phyloP scores from a whole-genome alignment of 352 stramenopile genomes.

The Globisporangium okanoganense region DNA sequence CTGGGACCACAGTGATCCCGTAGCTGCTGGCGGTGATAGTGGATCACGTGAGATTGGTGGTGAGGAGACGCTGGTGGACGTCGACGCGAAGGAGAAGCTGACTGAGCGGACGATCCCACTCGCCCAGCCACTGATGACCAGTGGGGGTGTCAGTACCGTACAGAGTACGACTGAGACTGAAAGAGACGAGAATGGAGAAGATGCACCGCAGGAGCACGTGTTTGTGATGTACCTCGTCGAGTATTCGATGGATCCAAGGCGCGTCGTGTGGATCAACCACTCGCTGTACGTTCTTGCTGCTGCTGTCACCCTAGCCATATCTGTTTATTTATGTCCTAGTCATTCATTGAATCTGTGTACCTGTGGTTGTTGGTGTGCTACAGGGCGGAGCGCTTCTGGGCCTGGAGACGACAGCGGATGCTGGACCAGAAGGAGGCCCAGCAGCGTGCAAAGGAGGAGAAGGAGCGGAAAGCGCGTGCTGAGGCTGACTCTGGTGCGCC shows the following conservation, averaged over 20 bases:
- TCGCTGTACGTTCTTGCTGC: constrained; percentile 36
- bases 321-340: background rate
- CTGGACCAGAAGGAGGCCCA: constrained; percentile 24
- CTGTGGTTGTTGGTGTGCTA: constrained; percentile 2
- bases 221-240: constrained; percentile 69
- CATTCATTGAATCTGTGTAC: background rate
- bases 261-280: constrained; percentile 64
- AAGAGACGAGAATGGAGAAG: constrained; percentile 10
- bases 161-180: background rate
- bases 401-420: constrained; percentile 36
- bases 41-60: background rate
- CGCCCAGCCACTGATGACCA: constrained; percentile 13
- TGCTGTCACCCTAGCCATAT: too few species aligned
- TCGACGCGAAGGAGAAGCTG: constrained; percentile 29
- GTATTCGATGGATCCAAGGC: constrained; percentile 58
- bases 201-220: constrained; percentile 23
- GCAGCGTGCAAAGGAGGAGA: constrained; percentile 13
- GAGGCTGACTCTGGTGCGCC: background rate
- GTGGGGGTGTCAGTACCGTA: background rate
- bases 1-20: constrained; percentile 12
- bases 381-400: constrained; percentile 45
- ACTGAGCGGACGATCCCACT: constrained; percentile 26
- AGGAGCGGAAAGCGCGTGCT: constrained; percentile 11
- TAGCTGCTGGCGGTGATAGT: background rate
- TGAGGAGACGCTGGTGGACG: constrained; percentile 23